Conservation (phyloP, 2,329 filamentous ascomycete species). For the Phoma sp. region DNA sequence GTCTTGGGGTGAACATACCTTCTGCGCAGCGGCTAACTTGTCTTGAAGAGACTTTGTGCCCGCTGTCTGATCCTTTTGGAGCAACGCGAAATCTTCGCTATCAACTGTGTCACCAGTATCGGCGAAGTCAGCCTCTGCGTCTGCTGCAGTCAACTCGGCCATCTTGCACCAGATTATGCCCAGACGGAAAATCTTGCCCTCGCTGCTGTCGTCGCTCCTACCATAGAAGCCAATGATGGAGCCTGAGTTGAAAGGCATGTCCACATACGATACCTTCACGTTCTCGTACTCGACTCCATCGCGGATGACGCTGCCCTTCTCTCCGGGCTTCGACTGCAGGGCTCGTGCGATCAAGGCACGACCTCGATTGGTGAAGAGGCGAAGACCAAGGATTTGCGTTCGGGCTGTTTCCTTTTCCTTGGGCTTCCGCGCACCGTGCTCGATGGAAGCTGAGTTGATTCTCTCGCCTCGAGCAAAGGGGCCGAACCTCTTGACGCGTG, state of each 20-base stretch:
- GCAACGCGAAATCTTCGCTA: neutral
- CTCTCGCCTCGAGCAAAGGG: neutral
- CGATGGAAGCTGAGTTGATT: neutral
- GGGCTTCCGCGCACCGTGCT: neutral
- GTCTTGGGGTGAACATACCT: neutral
- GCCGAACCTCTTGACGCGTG: too few relatives aligned
- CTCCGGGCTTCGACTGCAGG: neutral
- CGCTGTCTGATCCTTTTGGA: neutral
- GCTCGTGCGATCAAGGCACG: neutral
- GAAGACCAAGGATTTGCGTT: neutral
- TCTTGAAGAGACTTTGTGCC: neutral
- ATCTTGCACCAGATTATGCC: neutral
- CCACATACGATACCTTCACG: neutral
- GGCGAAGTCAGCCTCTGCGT: neutral
- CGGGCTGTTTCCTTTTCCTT: neutral
- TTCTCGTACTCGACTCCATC: neutral
- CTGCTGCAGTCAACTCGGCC: neutral
- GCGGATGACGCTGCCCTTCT: neutral
- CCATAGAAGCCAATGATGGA: neutral
- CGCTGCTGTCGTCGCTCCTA: neutral
- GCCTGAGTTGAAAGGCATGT: neutral
- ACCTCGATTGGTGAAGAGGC: neutral
- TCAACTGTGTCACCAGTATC: neutral
- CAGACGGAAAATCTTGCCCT: neutral
- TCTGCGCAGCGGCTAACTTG: neutral